These are phyloP conservation scores for Krasilnikovozyma curviuscula DNA, from an alignment of 768 basidiomycete genomes.

Conservation along the genomic window DNA sequence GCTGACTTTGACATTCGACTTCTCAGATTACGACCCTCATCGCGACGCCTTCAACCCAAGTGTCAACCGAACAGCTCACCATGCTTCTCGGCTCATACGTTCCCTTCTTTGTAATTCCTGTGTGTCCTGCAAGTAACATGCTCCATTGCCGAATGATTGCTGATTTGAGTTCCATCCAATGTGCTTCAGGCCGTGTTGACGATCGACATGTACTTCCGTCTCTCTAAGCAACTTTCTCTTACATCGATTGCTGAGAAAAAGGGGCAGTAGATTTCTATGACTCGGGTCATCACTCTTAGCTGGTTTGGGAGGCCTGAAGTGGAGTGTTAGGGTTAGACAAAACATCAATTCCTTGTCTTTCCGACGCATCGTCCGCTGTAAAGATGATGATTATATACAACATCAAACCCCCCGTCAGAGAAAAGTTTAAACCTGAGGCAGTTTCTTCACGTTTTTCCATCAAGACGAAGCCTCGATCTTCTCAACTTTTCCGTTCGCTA, in stretches of 20 bases:
- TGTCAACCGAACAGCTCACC: constrained; percentile 31
- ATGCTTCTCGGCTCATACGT: constrained; percentile 50
- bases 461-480: neutral
- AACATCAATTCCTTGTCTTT: too few relatives aligned
- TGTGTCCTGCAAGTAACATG: neutral
- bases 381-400: too few relatives aligned
- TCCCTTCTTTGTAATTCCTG: constrained; percentile 53
- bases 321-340: too few relatives aligned
- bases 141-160: neutral
- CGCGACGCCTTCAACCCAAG: constrained; percentile 23
- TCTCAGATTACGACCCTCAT: constrained; percentile 55
- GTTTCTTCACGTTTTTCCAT: neutral
- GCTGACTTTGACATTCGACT: too few relatives aligned
- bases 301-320: too few relatives aligned
- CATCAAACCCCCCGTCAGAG: too few relatives aligned
- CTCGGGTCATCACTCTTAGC: too few relatives aligned
- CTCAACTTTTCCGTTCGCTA: constrained; percentile 32
- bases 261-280: too few relatives aligned
- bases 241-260: too few relatives aligned
- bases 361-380: too few relatives aligned
- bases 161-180: constrained; percentile 50
- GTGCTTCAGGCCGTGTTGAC: constrained; percentile 50
- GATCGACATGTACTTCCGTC: constrained; percentile 42
- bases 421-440: too few relatives aligned
- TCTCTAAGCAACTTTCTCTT: too few relatives aligned